These are phyloP conservation scores for Bretschneidera sinensis DNA, from an alignment of 345 rosid genomes.

Conservation along the genomic window DNA sequence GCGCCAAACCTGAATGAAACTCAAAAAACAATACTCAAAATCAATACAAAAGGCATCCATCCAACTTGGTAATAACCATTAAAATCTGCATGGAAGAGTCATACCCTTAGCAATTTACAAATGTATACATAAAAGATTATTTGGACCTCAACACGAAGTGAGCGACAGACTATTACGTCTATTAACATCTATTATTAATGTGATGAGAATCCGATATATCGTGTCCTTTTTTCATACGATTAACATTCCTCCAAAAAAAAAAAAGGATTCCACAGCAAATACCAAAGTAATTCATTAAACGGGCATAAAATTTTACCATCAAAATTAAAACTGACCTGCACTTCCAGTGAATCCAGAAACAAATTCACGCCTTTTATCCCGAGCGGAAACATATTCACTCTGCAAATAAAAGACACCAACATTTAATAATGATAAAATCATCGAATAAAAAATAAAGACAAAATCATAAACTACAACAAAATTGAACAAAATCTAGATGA, in stretches of 20 bases:
- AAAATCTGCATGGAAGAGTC: too few species aligned
- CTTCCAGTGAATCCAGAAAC: constrained; percentile 93
- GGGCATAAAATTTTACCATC: neutral
- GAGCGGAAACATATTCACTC: constrained; percentile 90
- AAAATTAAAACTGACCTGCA: constrained; percentile 49
- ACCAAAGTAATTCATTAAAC: neutral
- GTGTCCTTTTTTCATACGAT: too few species aligned
- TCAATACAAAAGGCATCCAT: constrained; percentile 6
- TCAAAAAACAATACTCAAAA: constrained; percentile 1
- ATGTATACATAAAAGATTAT: neutral
- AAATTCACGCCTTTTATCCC: constrained; percentile 85
- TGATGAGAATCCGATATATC: too few species aligned
- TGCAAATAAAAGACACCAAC: constrained; percentile 10
- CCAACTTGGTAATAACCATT: too few species aligned
- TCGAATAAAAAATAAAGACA: too few species aligned
- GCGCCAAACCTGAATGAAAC: constrained; percentile 65
- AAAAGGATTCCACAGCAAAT: neutral
- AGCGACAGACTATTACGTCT: too few species aligned
- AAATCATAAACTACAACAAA: neutral
- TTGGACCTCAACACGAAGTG: too few species aligned
- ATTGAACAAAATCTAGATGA: neutral
- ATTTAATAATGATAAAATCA: too few species aligned
- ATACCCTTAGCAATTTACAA: too few species aligned
- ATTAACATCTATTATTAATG: too few species aligned
- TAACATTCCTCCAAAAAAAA: too few species aligned